Evolutionary conservation across 2,329 filamentous ascomycete species (phyloP).

Genomic region (Paraconiothyrium sp.): DNA sequence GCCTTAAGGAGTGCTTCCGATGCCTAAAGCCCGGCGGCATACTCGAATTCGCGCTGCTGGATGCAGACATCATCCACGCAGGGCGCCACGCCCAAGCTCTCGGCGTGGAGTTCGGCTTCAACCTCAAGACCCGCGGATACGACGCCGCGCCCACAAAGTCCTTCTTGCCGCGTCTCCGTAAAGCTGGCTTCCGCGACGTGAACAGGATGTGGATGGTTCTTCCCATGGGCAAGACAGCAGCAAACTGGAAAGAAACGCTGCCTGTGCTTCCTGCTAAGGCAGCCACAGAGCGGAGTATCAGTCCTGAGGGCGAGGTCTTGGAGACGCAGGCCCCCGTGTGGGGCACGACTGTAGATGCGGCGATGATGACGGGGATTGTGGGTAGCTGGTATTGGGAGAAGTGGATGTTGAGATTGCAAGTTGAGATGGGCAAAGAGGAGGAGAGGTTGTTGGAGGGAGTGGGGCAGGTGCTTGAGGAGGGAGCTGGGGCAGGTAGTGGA

Average conservation of each 20-base stretch:
- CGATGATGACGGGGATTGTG: conserved; percentile 80
- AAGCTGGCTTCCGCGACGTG: conserved; percentile 79
- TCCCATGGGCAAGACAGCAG: conserved; percentile 72
- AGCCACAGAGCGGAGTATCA: conserved; percentile 49
- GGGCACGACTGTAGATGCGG: conserved; percentile 70
- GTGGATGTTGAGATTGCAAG: conserved; percentile 89
- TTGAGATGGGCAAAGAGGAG: conserved; percentile 79
- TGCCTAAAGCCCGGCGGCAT: conserved; percentile 93
- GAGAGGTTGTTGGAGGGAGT: conserved; percentile 64
- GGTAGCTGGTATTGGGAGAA: conserved; percentile 95
- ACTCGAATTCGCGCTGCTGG: conserved; percentile 88
- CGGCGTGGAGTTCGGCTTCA: conserved; percentile 90
- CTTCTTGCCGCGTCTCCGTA: conserved; percentile 78
- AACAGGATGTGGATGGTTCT: conserved; percentile 90
- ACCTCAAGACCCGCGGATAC: conserved; percentile 88
- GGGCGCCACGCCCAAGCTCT: conserved; percentile 82
- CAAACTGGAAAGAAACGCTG: conserved; percentile 49
- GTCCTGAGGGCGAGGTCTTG: conserved; percentile 44
- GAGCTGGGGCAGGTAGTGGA: conserved; percentile 64
- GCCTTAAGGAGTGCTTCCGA: conserved; percentile 85
- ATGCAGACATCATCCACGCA: conserved; percentile 88
- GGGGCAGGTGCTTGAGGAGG: conserved; percentile 67
- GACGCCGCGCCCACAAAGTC: conserved; percentile 84
- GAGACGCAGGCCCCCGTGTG: conserved; percentile 38
- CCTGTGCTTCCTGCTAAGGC: conserved; percentile 44